These are phyloP conservation scores for Candida peoriensis DNA, from an alignment of 805 yeast genomes.

Conservation along the genomic window DNA sequence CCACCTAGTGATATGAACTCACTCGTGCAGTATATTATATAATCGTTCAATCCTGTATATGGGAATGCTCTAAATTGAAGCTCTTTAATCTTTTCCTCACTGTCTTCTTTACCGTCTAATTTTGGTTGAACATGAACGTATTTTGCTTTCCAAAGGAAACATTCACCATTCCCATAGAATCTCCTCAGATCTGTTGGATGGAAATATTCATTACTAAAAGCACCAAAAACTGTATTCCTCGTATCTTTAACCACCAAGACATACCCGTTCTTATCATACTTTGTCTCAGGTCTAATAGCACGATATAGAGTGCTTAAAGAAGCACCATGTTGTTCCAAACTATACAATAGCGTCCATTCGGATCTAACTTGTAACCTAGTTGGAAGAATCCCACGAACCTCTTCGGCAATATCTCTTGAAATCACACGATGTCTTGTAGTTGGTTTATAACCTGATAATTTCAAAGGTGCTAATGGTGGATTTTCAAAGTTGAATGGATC, in stretches of 20 bases:
- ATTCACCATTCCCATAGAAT: constrained; percentile 92
- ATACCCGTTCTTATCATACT: constrained; percentile 57
- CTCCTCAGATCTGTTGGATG: constrained; percentile 66
- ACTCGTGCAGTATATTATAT: constrained; percentile 74
- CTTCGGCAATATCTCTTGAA: constrained; percentile 61
- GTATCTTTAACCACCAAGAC: constrained; percentile 68
- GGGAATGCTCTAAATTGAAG: constrained; percentile 72
- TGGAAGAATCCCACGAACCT: constrained; percentile 69
- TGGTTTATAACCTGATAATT: constrained; percentile 53
- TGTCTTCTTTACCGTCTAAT: constrained; percentile 8
- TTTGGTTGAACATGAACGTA: constrained; percentile 31
- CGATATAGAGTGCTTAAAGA: constrained; percentile 75
- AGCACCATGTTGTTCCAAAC: constrained; percentile 91
- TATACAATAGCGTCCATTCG: constrained; percentile 73
- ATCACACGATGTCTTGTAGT: constrained; percentile 57
- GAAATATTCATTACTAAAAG: constrained; percentile 68
- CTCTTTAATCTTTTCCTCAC: constrained; percentile 2
- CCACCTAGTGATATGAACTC: constrained; percentile 82
- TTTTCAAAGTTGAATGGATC: not conserved
- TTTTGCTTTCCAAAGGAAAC: constrained; percentile 84
- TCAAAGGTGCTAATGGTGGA: constrained; percentile 50
- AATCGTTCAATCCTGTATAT: constrained; percentile 85
- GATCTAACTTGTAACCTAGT: constrained; percentile 72
- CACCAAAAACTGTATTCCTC: constrained; percentile 65
- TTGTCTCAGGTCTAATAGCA: constrained; percentile 39